phyloP scores from a whole-genome alignment of 331 rosid species.

The Arachis monticola region DNA sequence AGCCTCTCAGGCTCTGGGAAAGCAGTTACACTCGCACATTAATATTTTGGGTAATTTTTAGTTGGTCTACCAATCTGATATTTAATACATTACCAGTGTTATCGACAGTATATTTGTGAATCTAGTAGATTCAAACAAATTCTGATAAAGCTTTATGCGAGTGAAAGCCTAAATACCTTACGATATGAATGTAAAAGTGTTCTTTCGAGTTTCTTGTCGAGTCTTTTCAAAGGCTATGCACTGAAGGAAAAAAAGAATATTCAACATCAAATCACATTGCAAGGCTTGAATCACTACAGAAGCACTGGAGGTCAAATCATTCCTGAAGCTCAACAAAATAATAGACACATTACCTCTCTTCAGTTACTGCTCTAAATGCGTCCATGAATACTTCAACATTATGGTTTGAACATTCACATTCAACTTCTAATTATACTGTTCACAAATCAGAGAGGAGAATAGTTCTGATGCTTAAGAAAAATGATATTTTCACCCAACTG shows the following conservation, averaged over 20 bases:
- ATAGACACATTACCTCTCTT: constrained; percentile 75
- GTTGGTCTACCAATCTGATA: constrained; percentile 1
- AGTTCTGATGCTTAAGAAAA: constrained; percentile 6
- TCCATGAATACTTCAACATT: constrained; percentile 70
- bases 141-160: constrained; percentile 12
- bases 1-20: no score
- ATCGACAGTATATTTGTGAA: constrained; percentile 21
- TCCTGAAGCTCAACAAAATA: constrained; percentile 25
- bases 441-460: constrained; percentile 1
- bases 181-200: constrained; percentile 93
- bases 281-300: constrained; percentile 25
- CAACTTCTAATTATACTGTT: constrained; percentile 36
- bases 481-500: constrained; percentile 24
- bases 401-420: constrained; percentile 60
- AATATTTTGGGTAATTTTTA: neutral
- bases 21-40: neutral
- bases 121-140: constrained; percentile 7
- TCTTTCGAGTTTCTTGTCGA: constrained; percentile 97
- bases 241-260: constrained; percentile 51
- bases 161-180: constrained; percentile 62
- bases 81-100: constrained; percentile 32
- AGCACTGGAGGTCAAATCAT: constrained; percentile 27
- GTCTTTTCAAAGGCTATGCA: constrained; percentile 75
- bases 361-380: constrained; percentile 72
- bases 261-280: constrained; percentile 27